phyloP scores from a whole-genome alignment of 1,284 basidiomycete genomes.

The Naganishia sp. region DNA sequence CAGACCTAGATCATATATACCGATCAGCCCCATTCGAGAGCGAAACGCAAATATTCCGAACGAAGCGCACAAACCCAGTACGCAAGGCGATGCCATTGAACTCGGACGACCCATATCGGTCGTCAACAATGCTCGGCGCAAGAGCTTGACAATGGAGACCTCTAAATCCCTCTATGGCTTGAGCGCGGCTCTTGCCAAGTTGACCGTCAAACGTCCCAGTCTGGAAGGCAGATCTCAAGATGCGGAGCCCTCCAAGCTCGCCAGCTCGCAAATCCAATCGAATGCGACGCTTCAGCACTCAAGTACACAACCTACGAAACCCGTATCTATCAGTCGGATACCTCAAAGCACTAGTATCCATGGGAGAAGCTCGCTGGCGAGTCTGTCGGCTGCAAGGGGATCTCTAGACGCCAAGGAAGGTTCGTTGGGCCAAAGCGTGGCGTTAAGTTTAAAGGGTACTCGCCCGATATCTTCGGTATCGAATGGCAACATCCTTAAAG shows the following conservation, averaged over 20 bases:
- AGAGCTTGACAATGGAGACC: constrained; percentile 44
- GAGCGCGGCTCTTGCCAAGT: constrained; percentile 46
- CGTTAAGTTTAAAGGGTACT: neutral
- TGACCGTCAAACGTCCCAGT: constrained; percentile 39
- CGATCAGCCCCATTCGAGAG: constrained; percentile 1
- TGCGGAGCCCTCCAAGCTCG: neutral
- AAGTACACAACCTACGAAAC: neutral
- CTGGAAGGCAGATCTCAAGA: constrained; percentile 15
- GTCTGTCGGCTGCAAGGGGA: neutral
- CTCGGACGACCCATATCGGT: neutral
- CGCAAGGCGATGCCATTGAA: neutral
- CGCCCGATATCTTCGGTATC: neutral
- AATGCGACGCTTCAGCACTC: neutral
- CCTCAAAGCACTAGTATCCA: constrained; percentile 19
- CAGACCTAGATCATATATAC: neutral
- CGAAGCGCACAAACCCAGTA: neutral
- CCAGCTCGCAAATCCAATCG: too few relatives aligned
- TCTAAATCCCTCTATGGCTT: constrained; percentile 44
- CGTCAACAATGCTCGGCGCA: constrained; percentile 36
- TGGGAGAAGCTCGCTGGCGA: constrained; percentile 5
- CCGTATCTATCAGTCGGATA: constrained; percentile 32
- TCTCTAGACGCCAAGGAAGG: neutral
- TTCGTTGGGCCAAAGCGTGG: neutral
- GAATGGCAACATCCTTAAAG: constrained; percentile 38
- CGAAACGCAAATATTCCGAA: neutral